A percentile compares a stretch with the other conserved stretches of the same genome.
Conservation (phyloP, 495 filamentous ascomycete genomes). For the Aspergillus campestris region DNA sequence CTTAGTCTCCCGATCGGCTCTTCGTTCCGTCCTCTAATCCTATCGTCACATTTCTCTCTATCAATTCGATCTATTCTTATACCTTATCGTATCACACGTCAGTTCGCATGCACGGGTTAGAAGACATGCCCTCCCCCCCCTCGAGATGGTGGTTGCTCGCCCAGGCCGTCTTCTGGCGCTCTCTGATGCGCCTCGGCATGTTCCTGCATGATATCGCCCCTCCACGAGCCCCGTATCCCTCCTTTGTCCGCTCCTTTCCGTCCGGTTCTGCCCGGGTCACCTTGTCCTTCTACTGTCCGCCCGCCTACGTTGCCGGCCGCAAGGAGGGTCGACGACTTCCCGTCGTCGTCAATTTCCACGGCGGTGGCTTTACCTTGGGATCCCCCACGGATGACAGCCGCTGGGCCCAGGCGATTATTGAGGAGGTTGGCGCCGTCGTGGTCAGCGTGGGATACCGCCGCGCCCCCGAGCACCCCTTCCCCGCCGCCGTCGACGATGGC, state of each 20-base stretch:
- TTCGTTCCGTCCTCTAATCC: too few relatives aligned
- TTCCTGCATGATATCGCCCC: conserved; percentile 59
- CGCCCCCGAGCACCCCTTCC: conserved; percentile 72
- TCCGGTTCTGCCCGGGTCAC: conserved; percentile 50
- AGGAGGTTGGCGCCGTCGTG: conserved; percentile 53
- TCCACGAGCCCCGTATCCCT: conserved; percentile 57
- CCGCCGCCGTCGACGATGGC: conserved; percentile 67
- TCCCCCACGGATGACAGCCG: conserved; percentile 61
- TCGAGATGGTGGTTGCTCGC: conserved; percentile 61
- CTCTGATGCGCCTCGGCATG: conserved; percentile 75
- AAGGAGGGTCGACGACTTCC: conserved; percentile 41
- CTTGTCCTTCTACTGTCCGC: conserved; percentile 77
- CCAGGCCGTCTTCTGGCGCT: conserved; percentile 68
- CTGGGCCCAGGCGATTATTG: conserved; percentile 51
- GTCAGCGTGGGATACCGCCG: conserved; percentile 68
- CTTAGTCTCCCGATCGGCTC: too few relatives aligned
- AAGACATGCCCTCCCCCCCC: conserved; percentile 10
- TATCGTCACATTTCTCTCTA: too few relatives aligned
- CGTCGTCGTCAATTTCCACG: conserved; percentile 66
- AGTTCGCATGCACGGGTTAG: too few relatives aligned
- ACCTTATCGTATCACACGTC: too few relatives aligned
- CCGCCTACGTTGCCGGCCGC: conserved; percentile 40
- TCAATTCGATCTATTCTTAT: too few relatives aligned
- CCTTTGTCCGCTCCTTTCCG: conserved; percentile 56
- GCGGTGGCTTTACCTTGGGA: conserved; percentile 72